These are phyloP conservation scores for Harringtonia lauricola DNA, from an alignment of 2,329 filamentous ascomycete genomes.

Conservation along the genomic window DNA sequence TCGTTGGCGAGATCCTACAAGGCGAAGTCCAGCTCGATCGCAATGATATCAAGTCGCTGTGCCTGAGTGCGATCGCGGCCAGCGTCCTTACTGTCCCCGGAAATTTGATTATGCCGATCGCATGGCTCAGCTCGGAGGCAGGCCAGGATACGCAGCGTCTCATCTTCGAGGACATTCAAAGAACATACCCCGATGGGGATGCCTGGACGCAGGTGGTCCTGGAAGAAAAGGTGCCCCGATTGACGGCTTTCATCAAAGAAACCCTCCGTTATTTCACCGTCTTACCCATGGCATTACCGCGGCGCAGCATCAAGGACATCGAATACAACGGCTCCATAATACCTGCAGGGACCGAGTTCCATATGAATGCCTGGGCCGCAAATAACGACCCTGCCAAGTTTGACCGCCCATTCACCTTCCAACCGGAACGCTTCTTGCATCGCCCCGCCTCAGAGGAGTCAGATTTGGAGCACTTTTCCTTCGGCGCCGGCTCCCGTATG, in stretches of 20 bases:
- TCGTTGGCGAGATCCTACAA: conserved; percentile 25
- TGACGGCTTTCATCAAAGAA: conserved; percentile 69
- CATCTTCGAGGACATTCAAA: conserved; percentile 58
- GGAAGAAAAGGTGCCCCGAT: conserved; percentile 66
- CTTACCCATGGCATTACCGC: conserved; percentile 66
- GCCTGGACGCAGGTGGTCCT: conserved; percentile 62
- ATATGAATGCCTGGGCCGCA: conserved; percentile 68
- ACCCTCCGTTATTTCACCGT: conserved; percentile 68
- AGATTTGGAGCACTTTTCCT: conserved; percentile 50
- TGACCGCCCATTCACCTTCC: conserved; percentile 48
- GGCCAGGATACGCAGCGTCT: conserved; percentile 60
- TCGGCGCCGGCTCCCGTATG: conserved; percentile 52
- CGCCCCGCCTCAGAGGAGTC: not conserved
- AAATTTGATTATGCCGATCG: conserved; percentile 70
- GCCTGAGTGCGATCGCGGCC: conserved; percentile 28
- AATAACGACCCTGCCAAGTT: conserved; percentile 62
- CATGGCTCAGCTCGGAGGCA: conserved; percentile 54
- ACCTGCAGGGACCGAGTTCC: conserved; percentile 66
- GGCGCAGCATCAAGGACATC: conserved; percentile 62
- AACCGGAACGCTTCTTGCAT: conserved; percentile 55
- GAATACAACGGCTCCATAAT: conserved; percentile 56
- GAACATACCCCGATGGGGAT: conserved; percentile 59
- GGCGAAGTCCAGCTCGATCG: conserved; percentile 64
- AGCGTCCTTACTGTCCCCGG: conserved; percentile 75
- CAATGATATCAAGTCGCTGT: conserved; percentile 44